Base-by-base conservation (phyloP, 2,329 filamentous ascomycete species). In the Colletotrichum brevisporum region DNA sequence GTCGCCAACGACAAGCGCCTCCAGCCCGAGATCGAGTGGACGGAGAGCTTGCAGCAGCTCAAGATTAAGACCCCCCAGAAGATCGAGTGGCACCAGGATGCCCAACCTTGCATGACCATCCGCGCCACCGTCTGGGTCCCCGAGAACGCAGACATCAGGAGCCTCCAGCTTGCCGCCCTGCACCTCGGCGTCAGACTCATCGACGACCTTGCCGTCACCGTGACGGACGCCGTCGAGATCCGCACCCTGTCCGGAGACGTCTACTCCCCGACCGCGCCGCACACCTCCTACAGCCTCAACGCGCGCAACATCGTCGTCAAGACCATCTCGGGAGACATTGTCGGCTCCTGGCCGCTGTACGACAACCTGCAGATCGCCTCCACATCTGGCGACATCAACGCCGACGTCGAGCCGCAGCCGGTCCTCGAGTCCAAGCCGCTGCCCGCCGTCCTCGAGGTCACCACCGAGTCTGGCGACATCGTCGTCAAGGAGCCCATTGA, bases 291-390 rank as follows among this genome's bases (percentile, higher is more conserved):
- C 75, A 71, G 72, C 6, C 76, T 89, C 53, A 75, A 81, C 63
- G 83, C 83, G 0, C 80, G 83, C 39, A 73, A 79, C 57, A 81
- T 85, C 63, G 74, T 78, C 31, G 78, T 85, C 15, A 71, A 75
- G 27, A 84, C 85, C 18, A 79, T 81, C 3, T 81, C 84, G 1
- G 84, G 84, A 8, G 57, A 75, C 15, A 82, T 89, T 70, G 67
- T 69, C 15, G 87, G 87, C 36, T 82, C 80, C 75, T 88, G 84
- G 78, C 84, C 86, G 0, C 78, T 89, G 1, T 85, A 83, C 74
- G 84, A 88, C 72, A 75, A 81, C 36, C 80, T 89, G 13, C 76
- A 78, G 18, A 75, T 88, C n/a, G 72, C 76, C 18, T 81, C 83
- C 8, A 77, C 78, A 0, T 84, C 86, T 0, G 87, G 86, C 54